Percentiles rank a stretch among this genome's conserved stretches.
Evolutionary conservation across 768 basidiomycete species (phyloP).

Genomic region (Lactifluus volemus): DNA sequence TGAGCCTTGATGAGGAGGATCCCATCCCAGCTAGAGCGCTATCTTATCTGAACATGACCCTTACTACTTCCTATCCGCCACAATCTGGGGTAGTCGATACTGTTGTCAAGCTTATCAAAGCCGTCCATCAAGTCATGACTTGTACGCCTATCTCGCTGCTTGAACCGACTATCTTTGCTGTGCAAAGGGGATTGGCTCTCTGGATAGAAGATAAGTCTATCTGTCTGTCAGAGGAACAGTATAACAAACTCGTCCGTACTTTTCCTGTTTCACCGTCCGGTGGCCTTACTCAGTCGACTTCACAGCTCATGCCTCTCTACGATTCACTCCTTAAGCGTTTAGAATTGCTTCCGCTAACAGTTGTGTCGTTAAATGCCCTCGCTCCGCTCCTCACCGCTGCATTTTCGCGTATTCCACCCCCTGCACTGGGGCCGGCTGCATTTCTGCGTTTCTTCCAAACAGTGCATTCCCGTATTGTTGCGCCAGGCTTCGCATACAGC

Average conservation of each 20-base stretch:
- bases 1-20: not conserved
- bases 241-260: constrained; percentile 7
- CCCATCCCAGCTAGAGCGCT: not conserved
- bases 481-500: not conserved
- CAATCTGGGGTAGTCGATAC: not conserved
- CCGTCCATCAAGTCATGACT: not conserved
- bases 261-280: not conserved
- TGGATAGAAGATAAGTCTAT: constrained; percentile 11
- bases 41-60: not conserved
- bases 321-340: constrained; percentile 4
- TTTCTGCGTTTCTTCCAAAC: constrained; percentile 1
- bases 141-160: not conserved
- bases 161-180: not conserved
- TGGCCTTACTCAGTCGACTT: not conserved
- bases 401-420: constrained; percentile 11
- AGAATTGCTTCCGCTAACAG: not conserved
- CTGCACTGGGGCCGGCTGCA: constrained; percentile 6
- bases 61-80: constrained; percentile 7
- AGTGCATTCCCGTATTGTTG: constrained; percentile 1
- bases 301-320: constrained; percentile 9
- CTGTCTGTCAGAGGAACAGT: not conserved
- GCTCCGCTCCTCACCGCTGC: constrained; percentile 4
- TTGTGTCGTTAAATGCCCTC: constrained; percentile 1
- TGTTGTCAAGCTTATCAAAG: not conserved
- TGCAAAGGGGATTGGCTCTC: constrained; percentile 5